These are phyloP conservation scores for Nakazawaea holstii DNA, from an alignment of 805 yeast genomes.

Conservation along the genomic window DNA sequence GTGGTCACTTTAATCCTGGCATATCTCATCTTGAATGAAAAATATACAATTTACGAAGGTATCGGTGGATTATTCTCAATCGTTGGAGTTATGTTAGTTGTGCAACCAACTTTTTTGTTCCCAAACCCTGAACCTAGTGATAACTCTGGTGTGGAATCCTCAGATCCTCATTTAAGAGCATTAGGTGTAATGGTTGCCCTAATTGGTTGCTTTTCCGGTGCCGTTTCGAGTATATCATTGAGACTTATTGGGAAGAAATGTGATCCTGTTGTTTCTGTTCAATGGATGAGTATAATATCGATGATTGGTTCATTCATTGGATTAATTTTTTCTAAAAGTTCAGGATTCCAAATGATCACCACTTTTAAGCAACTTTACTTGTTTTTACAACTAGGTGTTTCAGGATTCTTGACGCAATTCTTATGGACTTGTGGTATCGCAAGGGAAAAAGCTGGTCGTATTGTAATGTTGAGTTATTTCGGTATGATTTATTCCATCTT, in stretches of 20 bases:
- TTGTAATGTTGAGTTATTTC: constrained; percentile 35
- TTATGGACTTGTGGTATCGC: constrained; percentile 42
- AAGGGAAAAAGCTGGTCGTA: constrained; percentile 36
- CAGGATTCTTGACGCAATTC: constrained; percentile 43
- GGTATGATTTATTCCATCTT: constrained; percentile 39
- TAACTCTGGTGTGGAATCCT: constrained; percentile 32
- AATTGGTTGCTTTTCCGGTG: constrained; percentile 35
- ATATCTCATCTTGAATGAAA: constrained; percentile 31
- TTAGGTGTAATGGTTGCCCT: constrained; percentile 34
- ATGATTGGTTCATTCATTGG: constrained; percentile 26
- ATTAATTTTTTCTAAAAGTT: constrained; percentile 29
- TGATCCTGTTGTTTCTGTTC: constrained; percentile 39
- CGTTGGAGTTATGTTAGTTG: constrained; percentile 36
- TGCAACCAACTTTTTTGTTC: constrained; percentile 38
- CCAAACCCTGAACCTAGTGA: constrained; percentile 9
- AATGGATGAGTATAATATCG: constrained; percentile 35
- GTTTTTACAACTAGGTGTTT: constrained; percentile 32
- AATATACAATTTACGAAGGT: constrained; percentile 34
- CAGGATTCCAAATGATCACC: constrained; percentile 25
- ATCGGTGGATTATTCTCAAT: constrained; percentile 31
- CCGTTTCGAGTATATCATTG: constrained; percentile 32
- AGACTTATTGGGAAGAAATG: constrained; percentile 36
- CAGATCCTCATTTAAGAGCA: constrained; percentile 33
- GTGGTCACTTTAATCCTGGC: constrained; percentile 40
- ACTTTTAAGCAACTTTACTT: constrained; percentile 29